Evolutionary conservation across 2,329 filamentous ascomycete species (phyloP).

Genomic region (Stagonosporopsis rhizophila): DNA sequence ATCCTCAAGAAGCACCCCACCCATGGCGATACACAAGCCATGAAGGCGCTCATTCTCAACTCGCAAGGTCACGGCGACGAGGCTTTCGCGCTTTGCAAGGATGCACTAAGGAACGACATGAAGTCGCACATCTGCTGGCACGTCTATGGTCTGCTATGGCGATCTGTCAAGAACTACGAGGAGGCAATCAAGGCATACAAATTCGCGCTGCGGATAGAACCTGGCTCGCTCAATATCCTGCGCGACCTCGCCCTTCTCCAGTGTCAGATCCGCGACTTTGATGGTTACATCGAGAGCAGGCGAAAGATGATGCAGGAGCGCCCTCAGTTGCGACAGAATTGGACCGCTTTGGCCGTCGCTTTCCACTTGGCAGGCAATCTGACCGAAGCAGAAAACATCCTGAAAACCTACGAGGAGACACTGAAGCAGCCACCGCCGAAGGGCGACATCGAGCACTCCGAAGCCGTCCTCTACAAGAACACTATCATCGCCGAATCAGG

Average conservation of each 20-base stretch:
- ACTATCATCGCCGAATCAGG: constrained; percentile 89
- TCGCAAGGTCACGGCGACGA: constrained; percentile 90
- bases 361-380: constrained; percentile 90
- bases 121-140: constrained; percentile 99
- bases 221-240: constrained; percentile 93
- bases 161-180: constrained; percentile 95
- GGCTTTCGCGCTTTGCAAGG: constrained; percentile 90
- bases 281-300: constrained; percentile 90
- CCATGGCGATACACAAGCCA: constrained; percentile 97
- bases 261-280: constrained; percentile 94
- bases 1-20: constrained; percentile 94
- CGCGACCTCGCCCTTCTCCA: constrained; percentile 92
- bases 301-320: constrained; percentile 85
- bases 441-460: constrained; percentile 88
- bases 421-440: constrained; percentile 80
- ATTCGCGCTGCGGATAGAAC: constrained; percentile 89
- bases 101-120: constrained; percentile 94
- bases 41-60: constrained; percentile 98
- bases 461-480: constrained; percentile 95
- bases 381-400: constrained; percentile 83
- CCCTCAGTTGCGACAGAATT: constrained; percentile 85
- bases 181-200: constrained; percentile 99
- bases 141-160: constrained; percentile 93
- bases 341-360: constrained; percentile 95
- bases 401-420: constrained; percentile 92